Evolutionary conservation across 306 rosid genomes (phyloP), one percentile per base, ranked within the genome.

Genomic region (Fragaria vesca): DNA sequence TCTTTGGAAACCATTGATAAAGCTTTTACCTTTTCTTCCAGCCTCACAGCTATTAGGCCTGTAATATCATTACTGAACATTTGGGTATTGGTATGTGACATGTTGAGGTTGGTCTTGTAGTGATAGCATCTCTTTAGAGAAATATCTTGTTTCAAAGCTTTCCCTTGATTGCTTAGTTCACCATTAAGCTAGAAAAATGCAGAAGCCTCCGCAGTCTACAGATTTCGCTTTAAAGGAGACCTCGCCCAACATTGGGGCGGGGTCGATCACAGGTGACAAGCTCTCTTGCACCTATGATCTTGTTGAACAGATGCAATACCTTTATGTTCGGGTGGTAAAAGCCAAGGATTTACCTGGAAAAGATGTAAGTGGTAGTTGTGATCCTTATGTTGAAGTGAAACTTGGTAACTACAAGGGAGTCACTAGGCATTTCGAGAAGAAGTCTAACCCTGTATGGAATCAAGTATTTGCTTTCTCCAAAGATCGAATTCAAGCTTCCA

Each of bases 301-400:
- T 11, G 98, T 94, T 58, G 98, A 94, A 75, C 98, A 90, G 78
- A 94, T 94, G 97, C 96, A 87, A 28, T 90, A 94, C 69, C 96
- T 94, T 70, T 93, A 91, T 71, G 93, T 93, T 71, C 83, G 89
- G 0, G 98, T 93, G 38, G 97, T 93, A 32, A 93, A 91, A 86
- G 97, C 98, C 74, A 91, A 81, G 81, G 96, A 94, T 50, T 89
- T 94, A 58, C 98, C 97, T 47, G 78, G 83, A 63, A 94, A 91
- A 83, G 98, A 94, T 83, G 84, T 94, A 36, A 88, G 94, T 3
- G 96, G 96, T 61, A 84, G 90, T 55, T 87, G 90, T 81, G 98
- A 93, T 83, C 98, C 98, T n/a, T 94, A 90, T 75, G 96, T 89
- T 26, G 98, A 93, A 86, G 94, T 91, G 73, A 93, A 88, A 78